Conservation (phyloP, 768 basidiomycete genomes). For the Agrocybe pediades region DNA sequence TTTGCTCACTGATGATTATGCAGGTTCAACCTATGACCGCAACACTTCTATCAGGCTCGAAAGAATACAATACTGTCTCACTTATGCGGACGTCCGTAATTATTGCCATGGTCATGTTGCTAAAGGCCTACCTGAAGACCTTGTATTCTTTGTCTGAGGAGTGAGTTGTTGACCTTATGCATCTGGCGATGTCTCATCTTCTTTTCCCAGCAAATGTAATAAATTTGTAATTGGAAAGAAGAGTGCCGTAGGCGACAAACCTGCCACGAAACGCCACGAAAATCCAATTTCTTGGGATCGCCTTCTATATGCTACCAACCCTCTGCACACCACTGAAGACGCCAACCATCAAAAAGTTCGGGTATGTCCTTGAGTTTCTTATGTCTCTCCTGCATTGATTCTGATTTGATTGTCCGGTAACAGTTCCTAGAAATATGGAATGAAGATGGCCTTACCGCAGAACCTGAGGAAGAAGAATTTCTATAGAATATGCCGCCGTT, state of each 20-base stretch:
- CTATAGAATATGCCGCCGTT: slow-evolving; percentile 13
- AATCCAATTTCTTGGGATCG: slow-evolving; percentile 72
- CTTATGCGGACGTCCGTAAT: slow-evolving; percentile 72
- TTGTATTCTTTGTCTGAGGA: slow-evolving; percentile 90
- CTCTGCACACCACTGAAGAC: slow-evolving; percentile 66
- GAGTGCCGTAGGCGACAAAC: slow-evolving; percentile 83
- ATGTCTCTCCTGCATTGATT: not conserved
- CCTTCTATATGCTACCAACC: slow-evolving; percentile 63
- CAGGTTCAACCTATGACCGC: slow-evolving; percentile 23
- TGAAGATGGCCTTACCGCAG: slow-evolving; percentile 73
- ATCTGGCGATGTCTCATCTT: not conserved
- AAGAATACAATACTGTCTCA: slow-evolving; percentile 25
- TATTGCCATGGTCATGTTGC: slow-evolving; percentile 81
- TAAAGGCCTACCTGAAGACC: slow-evolving; percentile 83
- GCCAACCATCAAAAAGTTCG: slow-evolving; percentile 58
- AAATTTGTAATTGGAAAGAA: slow-evolving; percentile 92
- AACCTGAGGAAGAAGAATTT: slow-evolving; percentile 55
- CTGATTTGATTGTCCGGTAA: slow-evolving; percentile 1
- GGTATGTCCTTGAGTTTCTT: slow-evolving; percentile 44
- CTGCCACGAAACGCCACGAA: slow-evolving; percentile 64
- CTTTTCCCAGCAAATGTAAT: slow-evolving; percentile 75
- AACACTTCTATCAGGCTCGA: not conserved
- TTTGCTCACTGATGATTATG: not conserved
- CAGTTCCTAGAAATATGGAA: slow-evolving; percentile 83
- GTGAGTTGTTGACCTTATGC: slow-evolving; percentile 45